Evolutionary conservation across 768 basidiomycete species (phyloP).

Genomic region (Lactifluus echinatus): DNA sequence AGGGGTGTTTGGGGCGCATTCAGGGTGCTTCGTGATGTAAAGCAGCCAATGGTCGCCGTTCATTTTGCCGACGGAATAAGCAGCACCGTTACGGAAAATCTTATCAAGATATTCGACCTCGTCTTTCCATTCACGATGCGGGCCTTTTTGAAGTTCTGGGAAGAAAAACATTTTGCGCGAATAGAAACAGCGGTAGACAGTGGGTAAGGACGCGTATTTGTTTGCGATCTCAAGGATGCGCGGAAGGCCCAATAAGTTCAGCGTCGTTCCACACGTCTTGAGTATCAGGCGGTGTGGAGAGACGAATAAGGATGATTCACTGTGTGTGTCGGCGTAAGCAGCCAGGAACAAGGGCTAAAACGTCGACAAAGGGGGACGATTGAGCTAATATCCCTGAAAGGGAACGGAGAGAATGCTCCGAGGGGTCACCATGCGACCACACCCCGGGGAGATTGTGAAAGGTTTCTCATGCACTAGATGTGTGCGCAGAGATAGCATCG

Average conservation of each 20-base stretch:
- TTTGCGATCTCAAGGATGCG: slow-evolving; percentile 91
- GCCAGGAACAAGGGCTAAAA: slow-evolving; percentile 1
- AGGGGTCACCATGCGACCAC: not conserved
- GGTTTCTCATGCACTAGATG: not conserved
- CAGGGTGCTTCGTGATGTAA: slow-evolving; percentile 69
- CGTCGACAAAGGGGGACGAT: not conserved
- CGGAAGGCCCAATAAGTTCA: slow-evolving; percentile 91
- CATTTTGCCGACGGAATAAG: slow-evolving; percentile 95
- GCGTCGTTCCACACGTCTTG: slow-evolving; percentile 98
- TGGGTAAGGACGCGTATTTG: slow-evolving; percentile 50
- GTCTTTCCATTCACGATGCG: slow-evolving; percentile 88
- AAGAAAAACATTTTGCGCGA: slow-evolving; percentile 99
- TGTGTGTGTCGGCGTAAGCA: slow-evolving; percentile 30
- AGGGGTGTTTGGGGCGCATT: slow-evolving; percentile 22
- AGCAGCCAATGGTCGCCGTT: slow-evolving; percentile 99
- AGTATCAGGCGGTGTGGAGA: slow-evolving; percentile 93
- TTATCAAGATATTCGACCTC: slow-evolving; percentile 90
- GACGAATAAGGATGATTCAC: slow-evolving; percentile 96
- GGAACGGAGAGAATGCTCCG: slow-evolving; percentile 4
- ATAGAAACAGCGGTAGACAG: slow-evolving; percentile 91
- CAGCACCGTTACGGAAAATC: slow-evolving; percentile 81
- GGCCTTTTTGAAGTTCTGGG: slow-evolving; percentile 88
- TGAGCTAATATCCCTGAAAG: slow-evolving; percentile 1
- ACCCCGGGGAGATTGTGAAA: not conserved
- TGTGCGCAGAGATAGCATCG: not conserved